These are phyloP conservation scores for Leucocoprinus birnbaumii DNA, from an alignment of 768 basidiomycete genomes.

Conservation along the genomic window DNA sequence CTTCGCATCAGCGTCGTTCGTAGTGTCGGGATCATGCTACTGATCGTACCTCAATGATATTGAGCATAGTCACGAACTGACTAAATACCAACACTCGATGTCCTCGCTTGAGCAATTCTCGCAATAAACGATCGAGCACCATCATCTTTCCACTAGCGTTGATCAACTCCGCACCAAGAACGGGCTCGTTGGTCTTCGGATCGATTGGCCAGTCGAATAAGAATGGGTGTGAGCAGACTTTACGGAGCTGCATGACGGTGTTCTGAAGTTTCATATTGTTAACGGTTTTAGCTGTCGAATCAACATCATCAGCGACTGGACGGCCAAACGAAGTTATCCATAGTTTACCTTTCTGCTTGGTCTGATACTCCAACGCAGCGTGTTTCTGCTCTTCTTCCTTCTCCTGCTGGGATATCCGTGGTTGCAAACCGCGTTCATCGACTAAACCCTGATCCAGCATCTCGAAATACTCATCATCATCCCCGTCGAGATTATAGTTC, in stretches of 20 bases:
- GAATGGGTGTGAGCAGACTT: constrained; percentile 93
- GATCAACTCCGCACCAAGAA: constrained; percentile 78
- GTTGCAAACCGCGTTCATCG: constrained; percentile 31
- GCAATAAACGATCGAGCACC: constrained; percentile 84
- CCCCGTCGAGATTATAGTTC: constrained; percentile 54
- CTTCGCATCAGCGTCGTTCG: constrained; percentile 1
- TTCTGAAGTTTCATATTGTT: constrained; percentile 96
- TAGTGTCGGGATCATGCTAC: not conserved
- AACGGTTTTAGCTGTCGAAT: constrained; percentile 65
- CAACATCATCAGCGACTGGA: not conserved
- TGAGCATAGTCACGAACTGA: constrained; percentile 95
- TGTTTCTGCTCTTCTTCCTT: constrained; percentile 46
- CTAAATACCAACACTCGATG: constrained; percentile 90
- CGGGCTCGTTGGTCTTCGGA: constrained; percentile 51
- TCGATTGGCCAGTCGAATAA: constrained; percentile 84
- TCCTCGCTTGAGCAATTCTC: constrained; percentile 70
- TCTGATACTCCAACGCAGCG: constrained; percentile 54
- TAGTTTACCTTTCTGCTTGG: constrained; percentile 56
- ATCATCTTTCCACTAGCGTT: constrained; percentile 97
- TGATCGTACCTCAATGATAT: constrained; percentile 78
- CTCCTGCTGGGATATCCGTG: constrained; percentile 26
- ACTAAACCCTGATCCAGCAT: constrained; percentile 50
- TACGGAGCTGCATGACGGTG: constrained; percentile 94
- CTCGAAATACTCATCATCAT: constrained; percentile 67
- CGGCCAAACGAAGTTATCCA: not conserved